Percentiles rank a stretch among this genome's conserved stretches.
phyloP scores from a whole-genome alignment of 257 asterid genomes.

The Catharanthus roseus region DNA sequence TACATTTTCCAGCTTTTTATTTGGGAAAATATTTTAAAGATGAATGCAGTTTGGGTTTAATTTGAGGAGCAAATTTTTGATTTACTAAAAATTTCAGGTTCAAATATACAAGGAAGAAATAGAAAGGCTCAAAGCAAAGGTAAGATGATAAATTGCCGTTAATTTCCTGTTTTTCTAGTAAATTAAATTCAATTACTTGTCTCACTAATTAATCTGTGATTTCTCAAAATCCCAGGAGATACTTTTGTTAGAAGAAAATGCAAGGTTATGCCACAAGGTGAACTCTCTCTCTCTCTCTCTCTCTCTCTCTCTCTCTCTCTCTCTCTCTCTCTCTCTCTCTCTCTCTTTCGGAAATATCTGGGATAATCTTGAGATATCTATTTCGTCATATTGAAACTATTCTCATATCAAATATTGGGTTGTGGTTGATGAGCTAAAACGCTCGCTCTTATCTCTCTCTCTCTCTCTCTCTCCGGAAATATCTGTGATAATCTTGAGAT shows the following conservation, averaged over 20 bases:
- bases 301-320: no score
- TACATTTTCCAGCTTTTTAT: not conserved
- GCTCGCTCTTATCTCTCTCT: no score
- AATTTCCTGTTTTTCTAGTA: no score
- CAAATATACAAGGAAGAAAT: constrained; percentile 27
- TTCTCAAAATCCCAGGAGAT: constrained; percentile 19
- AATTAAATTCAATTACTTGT: not conserved
- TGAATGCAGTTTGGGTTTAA: not conserved
- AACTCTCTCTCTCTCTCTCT: no score
- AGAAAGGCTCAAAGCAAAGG: constrained; percentile 29
- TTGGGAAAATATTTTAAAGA: not conserved
- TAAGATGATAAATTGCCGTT: constrained; percentile 13
- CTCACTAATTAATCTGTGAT: not conserved
- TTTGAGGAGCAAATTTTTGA: not conserved
- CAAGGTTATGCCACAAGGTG: constrained; percentile 26
- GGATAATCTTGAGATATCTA: no score
- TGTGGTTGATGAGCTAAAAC: no score
- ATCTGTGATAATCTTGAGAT: no score
- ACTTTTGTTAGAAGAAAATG: constrained; percentile 29
- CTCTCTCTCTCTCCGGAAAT: no score
- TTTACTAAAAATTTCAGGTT: constrained; percentile 17
- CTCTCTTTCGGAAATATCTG: no score
- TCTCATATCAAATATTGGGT: no score
- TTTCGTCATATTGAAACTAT: no score
- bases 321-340: no score